These are phyloP conservation scores for Nyctanthes arbortristis DNA, from an alignment of 257 asterid species.

Conservation along the genomic window DNA sequence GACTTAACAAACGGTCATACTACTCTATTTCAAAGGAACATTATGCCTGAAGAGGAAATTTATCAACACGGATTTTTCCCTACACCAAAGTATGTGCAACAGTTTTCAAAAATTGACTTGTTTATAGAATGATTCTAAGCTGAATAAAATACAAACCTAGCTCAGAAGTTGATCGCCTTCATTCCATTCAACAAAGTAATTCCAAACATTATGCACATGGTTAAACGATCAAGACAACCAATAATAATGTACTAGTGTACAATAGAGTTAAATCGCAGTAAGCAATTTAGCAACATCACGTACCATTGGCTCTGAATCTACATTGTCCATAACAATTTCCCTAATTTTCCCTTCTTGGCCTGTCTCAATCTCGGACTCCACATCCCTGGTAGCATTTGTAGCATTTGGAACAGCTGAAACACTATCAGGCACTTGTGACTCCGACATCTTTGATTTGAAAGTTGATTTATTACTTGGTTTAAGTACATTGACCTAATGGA, in stretches of 20 bases:
- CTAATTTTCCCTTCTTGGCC: constrained; percentile 82
- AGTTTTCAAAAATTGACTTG: constrained; percentile 1
- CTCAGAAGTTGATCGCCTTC: neutral
- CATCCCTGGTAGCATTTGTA: constrained; percentile 81
- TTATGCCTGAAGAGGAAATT: too few species aligned
- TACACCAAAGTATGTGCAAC: neutral
- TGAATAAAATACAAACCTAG: constrained; percentile 10
- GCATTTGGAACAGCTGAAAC: constrained; percentile 87
- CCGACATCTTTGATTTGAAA: constrained; percentile 72
- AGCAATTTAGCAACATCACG: constrained; percentile 18
- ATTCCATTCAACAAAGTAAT: constrained; percentile 13
- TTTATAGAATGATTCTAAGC: neutral
- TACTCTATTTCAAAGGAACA: too few species aligned
- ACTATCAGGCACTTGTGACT: constrained; percentile 76
- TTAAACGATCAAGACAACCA: constrained; percentile 2
- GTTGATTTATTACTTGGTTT: constrained; percentile 96
- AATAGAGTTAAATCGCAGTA: neutral
- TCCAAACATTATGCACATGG: neutral
- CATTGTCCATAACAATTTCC: constrained; percentile 62
- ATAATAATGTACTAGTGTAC: neutral
- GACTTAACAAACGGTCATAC: too few species aligned
- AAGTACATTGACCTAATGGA: constrained; percentile 75
- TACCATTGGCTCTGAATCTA: constrained; percentile 65
- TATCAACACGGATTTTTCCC: too few species aligned
- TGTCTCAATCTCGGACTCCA: constrained; percentile 69